Evolutionary conservation across 106 monocot species (phyloP), one percentile per base, ranked within the genome.

Genomic region (Iris macrosiphon): DNA sequence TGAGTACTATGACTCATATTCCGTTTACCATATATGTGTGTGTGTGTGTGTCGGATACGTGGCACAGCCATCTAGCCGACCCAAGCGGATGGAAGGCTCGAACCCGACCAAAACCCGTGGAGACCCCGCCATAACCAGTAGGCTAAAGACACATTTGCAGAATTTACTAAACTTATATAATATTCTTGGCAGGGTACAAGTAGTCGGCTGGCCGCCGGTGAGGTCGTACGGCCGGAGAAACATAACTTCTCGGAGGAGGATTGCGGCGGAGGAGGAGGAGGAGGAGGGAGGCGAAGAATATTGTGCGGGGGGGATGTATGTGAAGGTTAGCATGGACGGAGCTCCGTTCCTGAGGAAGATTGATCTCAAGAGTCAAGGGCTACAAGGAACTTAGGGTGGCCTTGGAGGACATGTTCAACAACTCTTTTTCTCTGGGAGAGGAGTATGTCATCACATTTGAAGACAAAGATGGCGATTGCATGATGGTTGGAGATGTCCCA

Each of bases 291-390:
- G 10, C 34, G 34, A 6, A 6, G 34, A 35, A 10, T 6, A 10
- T 10, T 6, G 34, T 35, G 34, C 7, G 20, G 7, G 22, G 20
- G 76, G 80, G 16, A 35, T 55, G 7, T 78, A 63, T 12, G 78
- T 90, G 64, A 90, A 90, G 48, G 89, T 84, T 14, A 77, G 80
- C 75, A 90, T 88, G 88, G 88, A 88, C 26, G 88, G 88, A 9
- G 88, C 88, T 45, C 88, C 88, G 4, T 88, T 84, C 55, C 37
- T 84, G 61, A 67, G 89, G 28, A 90, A 90, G 50, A 74, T 90
- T 15, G 89, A 90, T 56, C 84, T 90, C 8, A 69, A 57, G 17
- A 21, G 61, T 19, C 60, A 40, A 72, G 35, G 77, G 84, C 0
- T 90, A 90, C 52, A 58, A 68, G 43, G 77, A 90, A 16, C 74